phyloP scores from a whole-genome alignment of 1,284 basidiomycete species.

The Marasmius tenuissimus region DNA sequence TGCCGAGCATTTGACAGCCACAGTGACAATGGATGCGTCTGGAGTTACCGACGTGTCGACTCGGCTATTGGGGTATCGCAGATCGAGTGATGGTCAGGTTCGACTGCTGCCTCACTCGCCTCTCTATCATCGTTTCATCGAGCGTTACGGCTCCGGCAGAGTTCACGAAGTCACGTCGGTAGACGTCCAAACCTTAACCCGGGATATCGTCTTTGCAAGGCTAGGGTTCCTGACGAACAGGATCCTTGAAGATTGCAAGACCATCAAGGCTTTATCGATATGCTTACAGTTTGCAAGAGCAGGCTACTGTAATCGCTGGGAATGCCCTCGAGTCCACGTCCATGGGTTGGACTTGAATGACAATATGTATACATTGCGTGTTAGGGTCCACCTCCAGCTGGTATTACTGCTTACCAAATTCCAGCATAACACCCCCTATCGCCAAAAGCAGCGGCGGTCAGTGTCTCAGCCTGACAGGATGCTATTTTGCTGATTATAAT shows the following conservation, averaged over 20 bases:
- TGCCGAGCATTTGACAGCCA: constrained; percentile 23
- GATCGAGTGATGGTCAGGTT: constrained; percentile 14
- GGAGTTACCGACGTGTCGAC: no score
- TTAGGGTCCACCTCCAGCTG: constrained; percentile 12
- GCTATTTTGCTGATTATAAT: no score
- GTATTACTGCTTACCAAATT: constrained; percentile 4
- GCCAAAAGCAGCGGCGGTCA: constrained; percentile 4
- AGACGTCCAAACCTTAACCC: background rate
- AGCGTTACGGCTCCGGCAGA: no score
- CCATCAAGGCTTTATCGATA: constrained; percentile 4
- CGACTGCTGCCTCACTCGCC: constrained; percentile 2
- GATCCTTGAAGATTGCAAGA: constrained; percentile 2
- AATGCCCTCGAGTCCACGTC: no score
- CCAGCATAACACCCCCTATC: background rate
- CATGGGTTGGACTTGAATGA: background rate
- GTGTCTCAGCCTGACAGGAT: background rate
- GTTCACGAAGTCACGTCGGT: background rate
- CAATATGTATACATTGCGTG: constrained; percentile 7
- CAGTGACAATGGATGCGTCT: no score
- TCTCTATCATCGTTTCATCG: background rate
- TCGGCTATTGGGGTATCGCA: constrained; percentile 33
- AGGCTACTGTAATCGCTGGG: constrained; percentile 1
- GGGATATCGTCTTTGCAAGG: background rate
- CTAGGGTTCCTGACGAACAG: background rate
- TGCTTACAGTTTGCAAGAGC: no score